Conservation (phyloP, 345 rosid species). For the Salix exigua region DNA sequence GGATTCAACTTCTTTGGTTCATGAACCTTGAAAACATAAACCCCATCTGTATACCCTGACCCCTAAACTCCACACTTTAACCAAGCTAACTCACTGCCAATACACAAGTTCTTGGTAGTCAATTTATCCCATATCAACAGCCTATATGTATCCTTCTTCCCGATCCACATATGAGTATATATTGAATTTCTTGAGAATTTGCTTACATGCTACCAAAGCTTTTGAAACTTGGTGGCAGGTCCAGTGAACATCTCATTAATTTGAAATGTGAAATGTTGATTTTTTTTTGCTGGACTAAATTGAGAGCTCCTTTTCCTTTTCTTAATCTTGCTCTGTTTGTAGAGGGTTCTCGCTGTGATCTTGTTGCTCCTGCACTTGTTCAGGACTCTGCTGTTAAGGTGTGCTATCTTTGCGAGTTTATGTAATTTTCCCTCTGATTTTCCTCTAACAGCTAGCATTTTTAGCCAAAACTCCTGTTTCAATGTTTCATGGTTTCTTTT, state of each 20-base stretch:
- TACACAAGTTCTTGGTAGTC: background rate
- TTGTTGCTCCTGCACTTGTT: conserved; percentile 59
- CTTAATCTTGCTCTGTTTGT: conserved; percentile 17
- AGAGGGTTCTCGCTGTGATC: conserved; percentile 92
- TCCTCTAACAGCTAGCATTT: background rate
- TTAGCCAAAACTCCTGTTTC: background rate
- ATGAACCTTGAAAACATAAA: background rate
- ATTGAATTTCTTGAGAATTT: background rate
- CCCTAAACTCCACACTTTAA: background rate
- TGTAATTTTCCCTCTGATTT: background rate
- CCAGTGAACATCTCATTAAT: background rate
- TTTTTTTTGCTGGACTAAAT: background rate
- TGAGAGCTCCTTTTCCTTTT: conserved; percentile 1
- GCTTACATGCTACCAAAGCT: background rate
- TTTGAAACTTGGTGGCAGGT: background rate
- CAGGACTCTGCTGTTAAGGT: conserved; percentile 77
- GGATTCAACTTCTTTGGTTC: background rate
- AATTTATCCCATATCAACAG: background rate
- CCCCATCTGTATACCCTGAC: background rate
- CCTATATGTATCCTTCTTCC: background rate
- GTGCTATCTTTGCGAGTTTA: background rate
- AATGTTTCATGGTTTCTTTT: background rate
- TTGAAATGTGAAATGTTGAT: background rate
- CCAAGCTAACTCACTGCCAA: background rate
- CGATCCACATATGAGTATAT: background rate